Evolutionary conservation across 371 early-diverging fungal genomes (phyloP).

Genomic region (Phascolomyces articulosus): DNA sequence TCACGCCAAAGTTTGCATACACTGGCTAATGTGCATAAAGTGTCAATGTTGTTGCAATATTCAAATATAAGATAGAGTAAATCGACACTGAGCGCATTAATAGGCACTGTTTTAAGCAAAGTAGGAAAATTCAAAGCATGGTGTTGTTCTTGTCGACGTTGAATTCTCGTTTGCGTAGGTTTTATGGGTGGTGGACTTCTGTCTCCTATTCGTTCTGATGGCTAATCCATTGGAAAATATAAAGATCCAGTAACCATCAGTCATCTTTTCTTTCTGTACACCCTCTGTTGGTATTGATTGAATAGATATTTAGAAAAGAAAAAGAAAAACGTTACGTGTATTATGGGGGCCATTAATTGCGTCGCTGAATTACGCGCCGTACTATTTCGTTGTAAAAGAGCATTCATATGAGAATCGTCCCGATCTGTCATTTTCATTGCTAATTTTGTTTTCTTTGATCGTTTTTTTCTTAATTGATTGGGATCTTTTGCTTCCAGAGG

Average conservation of each 20-base stretch:
- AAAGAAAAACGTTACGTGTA: background rate
- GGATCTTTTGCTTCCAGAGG: background rate
- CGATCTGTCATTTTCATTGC: background rate
- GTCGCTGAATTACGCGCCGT: background rate
- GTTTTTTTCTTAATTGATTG: background rate
- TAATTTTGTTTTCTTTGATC: background rate
- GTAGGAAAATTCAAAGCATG: background rate
- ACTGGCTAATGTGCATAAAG: background rate
- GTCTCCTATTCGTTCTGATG: too few relatives aligned
- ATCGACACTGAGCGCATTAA: constrained; percentile 6
- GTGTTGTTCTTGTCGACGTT: background rate
- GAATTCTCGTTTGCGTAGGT: background rate
- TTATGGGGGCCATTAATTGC: background rate
- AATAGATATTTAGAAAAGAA: too few relatives aligned
- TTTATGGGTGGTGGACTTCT: too few relatives aligned
- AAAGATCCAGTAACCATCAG: too few relatives aligned
- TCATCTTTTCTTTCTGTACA: too few relatives aligned
- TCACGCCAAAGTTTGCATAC: constrained; percentile 21
- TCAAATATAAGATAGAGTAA: constrained; percentile 16
- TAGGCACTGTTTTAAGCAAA: background rate
- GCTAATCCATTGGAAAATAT: too few relatives aligned
- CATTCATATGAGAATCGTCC: background rate
- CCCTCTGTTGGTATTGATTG: too few relatives aligned
- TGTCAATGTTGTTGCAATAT: constrained; percentile 4
- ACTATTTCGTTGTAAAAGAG: background rate